These are phyloP conservation scores for Decorospora gaudefroyi DNA, from an alignment of 2,329 filamentous ascomycete genomes.

Conservation along the genomic window DNA sequence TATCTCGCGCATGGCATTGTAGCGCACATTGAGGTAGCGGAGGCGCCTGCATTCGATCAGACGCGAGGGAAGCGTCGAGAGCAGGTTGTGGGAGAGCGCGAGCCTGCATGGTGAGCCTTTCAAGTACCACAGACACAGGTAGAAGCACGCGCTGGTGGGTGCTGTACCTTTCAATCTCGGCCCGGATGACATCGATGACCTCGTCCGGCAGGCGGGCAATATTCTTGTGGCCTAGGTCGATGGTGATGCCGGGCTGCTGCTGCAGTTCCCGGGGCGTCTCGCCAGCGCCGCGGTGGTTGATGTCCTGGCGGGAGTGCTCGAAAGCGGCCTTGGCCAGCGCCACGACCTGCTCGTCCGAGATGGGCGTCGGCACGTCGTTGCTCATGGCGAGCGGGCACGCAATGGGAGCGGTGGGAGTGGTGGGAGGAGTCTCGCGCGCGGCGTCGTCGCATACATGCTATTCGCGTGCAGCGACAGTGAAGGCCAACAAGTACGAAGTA, in stretches of 20 bases:
- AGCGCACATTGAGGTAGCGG: slow-evolving; percentile 78
- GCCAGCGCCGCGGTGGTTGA: slow-evolving; percentile 55
- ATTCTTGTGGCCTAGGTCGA: slow-evolving; percentile 76
- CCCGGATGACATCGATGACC: slow-evolving; percentile 74
- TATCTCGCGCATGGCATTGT: slow-evolving; percentile 72
- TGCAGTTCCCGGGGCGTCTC: slow-evolving; percentile 62
- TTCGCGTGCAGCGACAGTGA: slow-evolving; percentile 7
- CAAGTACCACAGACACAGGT: neutral
- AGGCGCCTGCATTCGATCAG: slow-evolving; percentile 77
- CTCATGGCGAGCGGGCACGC: slow-evolving; percentile 40
- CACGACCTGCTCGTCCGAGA: slow-evolving; percentile 67
- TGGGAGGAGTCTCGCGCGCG: too few relatives aligned
- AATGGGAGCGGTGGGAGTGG: slow-evolving; percentile 10
- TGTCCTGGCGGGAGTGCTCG: slow-evolving; percentile 67
- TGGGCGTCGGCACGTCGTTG: slow-evolving; percentile 50
- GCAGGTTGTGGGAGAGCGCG: slow-evolving; percentile 78
- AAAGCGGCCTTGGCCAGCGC: slow-evolving; percentile 68
- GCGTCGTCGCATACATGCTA: slow-evolving; percentile 17
- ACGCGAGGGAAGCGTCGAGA: slow-evolving; percentile 69
- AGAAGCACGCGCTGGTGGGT: neutral
- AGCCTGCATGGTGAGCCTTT: slow-evolving; percentile 57
- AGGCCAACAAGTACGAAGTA: slow-evolving; percentile 10
- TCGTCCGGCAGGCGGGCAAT: slow-evolving; percentile 73
- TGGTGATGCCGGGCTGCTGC: slow-evolving; percentile 71
- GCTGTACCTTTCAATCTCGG: slow-evolving; percentile 69